Conservation (phyloP, 2,329 filamentous ascomycete genomes). For the Pyricularia grisea region DNA sequence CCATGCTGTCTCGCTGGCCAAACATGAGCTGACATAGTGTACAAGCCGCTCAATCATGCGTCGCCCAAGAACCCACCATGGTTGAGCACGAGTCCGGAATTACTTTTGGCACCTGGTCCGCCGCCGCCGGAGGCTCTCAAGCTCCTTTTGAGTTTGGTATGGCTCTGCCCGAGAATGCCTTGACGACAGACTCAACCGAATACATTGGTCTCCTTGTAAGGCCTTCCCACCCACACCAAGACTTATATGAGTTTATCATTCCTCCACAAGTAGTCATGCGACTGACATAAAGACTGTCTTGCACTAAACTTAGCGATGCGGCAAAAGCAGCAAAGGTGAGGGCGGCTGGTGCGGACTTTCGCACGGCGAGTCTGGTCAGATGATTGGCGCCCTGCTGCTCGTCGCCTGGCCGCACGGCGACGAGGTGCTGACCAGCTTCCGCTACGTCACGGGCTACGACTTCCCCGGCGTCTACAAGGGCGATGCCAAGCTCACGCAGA, state of each 20-base stretch:
- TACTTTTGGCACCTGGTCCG: slow-evolving; percentile 10
- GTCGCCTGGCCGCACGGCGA: slow-evolving; percentile 46
- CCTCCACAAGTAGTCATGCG: not conserved
- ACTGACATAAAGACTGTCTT: not conserved
- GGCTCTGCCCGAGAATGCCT: slow-evolving; percentile 38
- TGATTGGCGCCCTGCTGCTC: slow-evolving; percentile 49
- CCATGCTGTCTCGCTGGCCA: not conserved
- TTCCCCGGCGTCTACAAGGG: slow-evolving; percentile 51
- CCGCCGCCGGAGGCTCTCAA: not conserved
- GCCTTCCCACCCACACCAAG: not conserved
- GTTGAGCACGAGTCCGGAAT: slow-evolving; percentile 9
- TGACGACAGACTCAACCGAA: slow-evolving; percentile 38
- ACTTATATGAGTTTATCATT: not conserved
- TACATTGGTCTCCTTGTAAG: slow-evolving; percentile 50
- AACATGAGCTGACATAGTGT: not conserved
- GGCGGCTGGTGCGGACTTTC: slow-evolving; percentile 51
- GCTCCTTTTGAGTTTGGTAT: slow-evolving; percentile 34
- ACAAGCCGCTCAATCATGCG: slow-evolving; percentile 3
- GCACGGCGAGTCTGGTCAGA: slow-evolving; percentile 35
- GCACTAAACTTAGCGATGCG: slow-evolving; percentile 27
- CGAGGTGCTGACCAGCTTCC: slow-evolving; percentile 46
- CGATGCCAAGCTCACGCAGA: slow-evolving; percentile 50
- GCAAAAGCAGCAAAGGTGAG: slow-evolving; percentile 30
- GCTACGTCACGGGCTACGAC: slow-evolving; percentile 48
- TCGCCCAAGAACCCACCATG: slow-evolving; percentile 6